A percentile compares a stretch with the other conserved stretches of the same genome.
phyloP scores from a whole-genome alignment of 108 stramenopile genomes.

The Cyclostephanos invisitatus region DNA sequence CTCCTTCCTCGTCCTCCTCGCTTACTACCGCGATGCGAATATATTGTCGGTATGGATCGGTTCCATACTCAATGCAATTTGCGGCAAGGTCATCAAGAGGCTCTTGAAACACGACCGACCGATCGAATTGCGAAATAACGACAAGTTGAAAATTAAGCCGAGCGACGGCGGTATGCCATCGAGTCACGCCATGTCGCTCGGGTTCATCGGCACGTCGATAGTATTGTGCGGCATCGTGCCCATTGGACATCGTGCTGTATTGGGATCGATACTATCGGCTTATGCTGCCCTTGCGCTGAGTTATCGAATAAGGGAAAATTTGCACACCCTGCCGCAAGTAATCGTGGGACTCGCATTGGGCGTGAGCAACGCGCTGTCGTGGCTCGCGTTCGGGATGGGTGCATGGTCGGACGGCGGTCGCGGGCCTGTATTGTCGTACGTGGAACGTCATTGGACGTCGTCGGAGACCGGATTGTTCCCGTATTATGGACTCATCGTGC shows the following conservation, averaged over 20 bases:
- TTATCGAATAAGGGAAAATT: constrained; percentile 64
- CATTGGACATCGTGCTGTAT: constrained; percentile 1
- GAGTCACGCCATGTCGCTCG: constrained; percentile 88
- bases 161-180: constrained; percentile 82
- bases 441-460: constrained; percentile 44
- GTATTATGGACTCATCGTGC: constrained; percentile 50
- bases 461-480: constrained; percentile 63
- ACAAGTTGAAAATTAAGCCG: constrained; percentile 55
- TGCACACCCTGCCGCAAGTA: constrained; percentile 76
- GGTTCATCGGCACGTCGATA: constrained; percentile 69
- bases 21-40: constrained; percentile 66
- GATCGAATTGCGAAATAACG: constrained; percentile 6
- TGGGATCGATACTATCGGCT: constrained; percentile 33
- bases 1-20: constrained; percentile 71
- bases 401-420: constrained; percentile 9
- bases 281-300: constrained; percentile 62
- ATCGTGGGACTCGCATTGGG: constrained; percentile 68
- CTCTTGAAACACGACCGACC: constrained; percentile 71
- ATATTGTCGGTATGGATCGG: constrained; percentile 76
- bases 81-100: constrained; percentile 68
- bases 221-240: constrained; percentile 3
- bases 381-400: constrained; percentile 53
- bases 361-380: constrained; percentile 59
- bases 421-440: constrained; percentile 31
- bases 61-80: constrained; percentile 69